Evolutionary conservation across 805 yeast genomes (phyloP), one percentile per base, ranked within the genome.

Genomic region (Helenozyma baotianmanensis): DNA sequence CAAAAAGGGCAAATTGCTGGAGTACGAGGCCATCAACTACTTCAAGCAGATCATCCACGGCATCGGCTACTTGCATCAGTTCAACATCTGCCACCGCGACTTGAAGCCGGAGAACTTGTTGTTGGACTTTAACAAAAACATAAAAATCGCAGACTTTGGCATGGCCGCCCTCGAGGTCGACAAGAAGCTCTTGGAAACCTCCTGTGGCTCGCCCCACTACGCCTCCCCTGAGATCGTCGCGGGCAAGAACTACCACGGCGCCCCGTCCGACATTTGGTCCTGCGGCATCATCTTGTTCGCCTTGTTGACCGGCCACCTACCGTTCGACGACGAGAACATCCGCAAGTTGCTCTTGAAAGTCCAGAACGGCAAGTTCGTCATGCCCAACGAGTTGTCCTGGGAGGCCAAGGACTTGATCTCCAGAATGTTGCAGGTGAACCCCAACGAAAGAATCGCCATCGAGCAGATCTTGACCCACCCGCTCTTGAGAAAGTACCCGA

Each of bases 211-310:
- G 12, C 98, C 98, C 7, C 98, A 92, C 58, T 92, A 92, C 59
- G 98, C 97, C 2, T 86, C 96, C 8, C 98, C 98, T 0, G 98
- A 92, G 58, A 90, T 92, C 46, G 97, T 92, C 9, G 84, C 96
- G 9, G 98, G 98, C 23, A 77, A 82, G 40, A 87, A 80, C 39
- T 92, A 92, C 57, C 97, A 92, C 54, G 98, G 98, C 10, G 88
- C 95, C 19, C 96, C 96, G 25, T 80, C 94, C 21, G 98, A 92
- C 60, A 89, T 92, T 35, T 92, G 98, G 98, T 89, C 96, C 6
- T 89, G 97, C 63, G 97, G 98, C 50, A 86, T 92, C 40, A 92
- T 92, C 33, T 66, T 92, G 35, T 92, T 86, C 64, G 98, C 98
- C 0, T 65, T 92, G 30, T 70, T 92, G 28, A 89, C 97, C 0